Evolutionary conservation across 768 basidiomycete species (phyloP).

Genomic region (Suillus clintonianus): DNA sequence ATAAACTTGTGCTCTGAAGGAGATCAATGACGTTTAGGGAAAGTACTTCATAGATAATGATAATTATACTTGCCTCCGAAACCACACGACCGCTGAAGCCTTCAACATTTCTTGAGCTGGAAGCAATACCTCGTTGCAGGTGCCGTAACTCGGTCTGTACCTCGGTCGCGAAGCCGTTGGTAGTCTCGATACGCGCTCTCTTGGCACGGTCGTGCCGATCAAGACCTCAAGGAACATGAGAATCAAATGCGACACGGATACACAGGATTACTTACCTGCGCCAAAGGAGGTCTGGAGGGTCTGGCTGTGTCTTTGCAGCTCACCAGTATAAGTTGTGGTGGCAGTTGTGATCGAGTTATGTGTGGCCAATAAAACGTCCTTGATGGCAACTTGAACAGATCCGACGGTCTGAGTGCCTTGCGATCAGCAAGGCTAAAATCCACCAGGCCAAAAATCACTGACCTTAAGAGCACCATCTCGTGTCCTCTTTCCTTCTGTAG

Average conservation of each 20-base stretch:
- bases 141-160: constrained; percentile 53
- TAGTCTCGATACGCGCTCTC: constrained; percentile 65
- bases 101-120: constrained; percentile 51
- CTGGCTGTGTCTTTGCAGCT: constrained; percentile 51
- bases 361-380: constrained; percentile 44
- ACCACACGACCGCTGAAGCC: constrained; percentile 42
- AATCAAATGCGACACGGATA: background rate
- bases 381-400: constrained; percentile 41
- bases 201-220: constrained; percentile 65
- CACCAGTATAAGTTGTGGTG: constrained; percentile 49
- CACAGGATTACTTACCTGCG: constrained; percentile 14
- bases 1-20: constrained; percentile 44
- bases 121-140: constrained; percentile 51
- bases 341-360: constrained; percentile 48
- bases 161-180: constrained; percentile 47
- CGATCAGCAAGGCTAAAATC: constrained; percentile 13
- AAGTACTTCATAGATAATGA: background rate
- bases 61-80: constrained; percentile 49
- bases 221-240: constrained; percentile 43
- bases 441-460: constrained; percentile 5
- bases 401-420: constrained; percentile 39
- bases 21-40: background rate
- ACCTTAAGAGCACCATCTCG: constrained; percentile 66
- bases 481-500: constrained; percentile 52
- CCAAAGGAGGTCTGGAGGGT: constrained; percentile 44